Conservation (phyloP, 352 stramenopile genomes). For the Blastocystis sp. region DNA sequence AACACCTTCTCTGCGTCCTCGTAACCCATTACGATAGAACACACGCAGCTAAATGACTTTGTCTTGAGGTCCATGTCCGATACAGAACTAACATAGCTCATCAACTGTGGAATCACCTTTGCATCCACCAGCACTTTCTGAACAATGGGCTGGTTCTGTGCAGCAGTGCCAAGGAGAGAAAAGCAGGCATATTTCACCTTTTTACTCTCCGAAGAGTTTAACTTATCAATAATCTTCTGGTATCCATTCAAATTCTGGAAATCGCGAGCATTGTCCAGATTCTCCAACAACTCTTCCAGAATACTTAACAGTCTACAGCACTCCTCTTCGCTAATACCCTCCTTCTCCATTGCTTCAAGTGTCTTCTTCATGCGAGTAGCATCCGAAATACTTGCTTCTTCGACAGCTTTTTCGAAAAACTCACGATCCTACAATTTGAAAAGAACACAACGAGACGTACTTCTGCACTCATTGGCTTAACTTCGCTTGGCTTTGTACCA, state of each 20-base stretch:
- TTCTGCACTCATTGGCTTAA: conserved; percentile 45
- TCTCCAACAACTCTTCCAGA: conserved; percentile 55
- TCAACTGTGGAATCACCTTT: not conserved
- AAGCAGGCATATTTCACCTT: not conserved
- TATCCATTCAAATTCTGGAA: conserved; percentile 40
- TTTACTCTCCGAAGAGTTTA: not conserved
- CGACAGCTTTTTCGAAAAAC: conserved; percentile 58
- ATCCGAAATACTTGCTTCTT: conserved; percentile 41
- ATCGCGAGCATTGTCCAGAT: conserved; percentile 42
- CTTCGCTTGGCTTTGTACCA: conserved; percentile 40
- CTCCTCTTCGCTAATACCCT: not conserved
- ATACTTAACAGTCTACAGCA: not conserved
- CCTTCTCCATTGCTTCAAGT: conserved; percentile 8
- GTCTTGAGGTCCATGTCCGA: conserved; percentile 3
- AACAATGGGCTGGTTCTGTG: conserved; percentile 24
- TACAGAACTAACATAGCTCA: not conserved
- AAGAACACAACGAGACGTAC: not conserved
- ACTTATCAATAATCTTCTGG: not conserved
- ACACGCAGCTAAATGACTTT: not conserved
- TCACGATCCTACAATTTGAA: conserved; percentile 24
- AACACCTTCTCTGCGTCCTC: conserved; percentile 25
- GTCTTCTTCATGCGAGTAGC: conserved; percentile 39
- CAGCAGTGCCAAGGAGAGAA: not conserved
- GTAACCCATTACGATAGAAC: conserved; percentile 8
- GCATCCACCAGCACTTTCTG: conserved; percentile 37